A percentile compares a stretch with the other conserved stretches of the same genome.
Conservation (phyloP, 2,329 filamentous ascomycete species). For the Amauroascus verrucosus region DNA sequence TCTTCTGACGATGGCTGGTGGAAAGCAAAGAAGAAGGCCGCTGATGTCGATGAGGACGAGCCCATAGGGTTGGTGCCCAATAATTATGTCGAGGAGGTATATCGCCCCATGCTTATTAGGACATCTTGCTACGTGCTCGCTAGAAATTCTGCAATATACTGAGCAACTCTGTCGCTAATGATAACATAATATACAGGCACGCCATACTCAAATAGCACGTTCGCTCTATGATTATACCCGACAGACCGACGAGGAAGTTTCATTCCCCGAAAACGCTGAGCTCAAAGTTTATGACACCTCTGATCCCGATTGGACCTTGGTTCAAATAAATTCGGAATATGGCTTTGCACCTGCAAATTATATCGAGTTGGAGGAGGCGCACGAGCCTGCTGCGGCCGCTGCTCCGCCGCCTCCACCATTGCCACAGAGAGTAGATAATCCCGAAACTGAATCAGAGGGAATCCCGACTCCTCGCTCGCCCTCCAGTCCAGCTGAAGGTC, state of each 20-base stretch:
- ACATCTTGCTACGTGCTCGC: neutral
- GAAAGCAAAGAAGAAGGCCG: slow-evolving; percentile 87
- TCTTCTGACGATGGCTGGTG: slow-evolving; percentile 76
- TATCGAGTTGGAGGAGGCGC: slow-evolving; percentile 57
- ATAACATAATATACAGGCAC: slow-evolving; percentile 41
- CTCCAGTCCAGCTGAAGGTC: slow-evolving; percentile 38
- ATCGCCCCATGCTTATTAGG: too few species aligned
- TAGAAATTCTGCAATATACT: neutral
- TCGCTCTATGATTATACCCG: slow-evolving; percentile 97
- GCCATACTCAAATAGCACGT: slow-evolving; percentile 60
- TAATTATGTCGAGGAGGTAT: slow-evolving; percentile 93
- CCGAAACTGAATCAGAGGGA: slow-evolving; percentile 38
- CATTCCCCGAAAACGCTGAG: slow-evolving; percentile 77
- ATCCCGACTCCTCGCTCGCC: slow-evolving; percentile 27
- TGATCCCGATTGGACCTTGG: slow-evolving; percentile 93
- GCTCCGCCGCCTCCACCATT: slow-evolving; percentile 24
- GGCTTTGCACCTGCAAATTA: slow-evolving; percentile 96
- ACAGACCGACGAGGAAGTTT: slow-evolving; percentile 95
- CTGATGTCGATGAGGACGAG: slow-evolving; percentile 75
- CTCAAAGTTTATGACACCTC: slow-evolving; percentile 80
- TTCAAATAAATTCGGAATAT: slow-evolving; percentile 72
- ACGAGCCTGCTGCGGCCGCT: slow-evolving; percentile 29
- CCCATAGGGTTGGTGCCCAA: slow-evolving; percentile 82
- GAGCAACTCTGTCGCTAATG: neutral
- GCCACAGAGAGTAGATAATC: slow-evolving; percentile 22